phyloP scores from a whole-genome alignment of 345 rosid genomes.

The Turnera subulata region DNA sequence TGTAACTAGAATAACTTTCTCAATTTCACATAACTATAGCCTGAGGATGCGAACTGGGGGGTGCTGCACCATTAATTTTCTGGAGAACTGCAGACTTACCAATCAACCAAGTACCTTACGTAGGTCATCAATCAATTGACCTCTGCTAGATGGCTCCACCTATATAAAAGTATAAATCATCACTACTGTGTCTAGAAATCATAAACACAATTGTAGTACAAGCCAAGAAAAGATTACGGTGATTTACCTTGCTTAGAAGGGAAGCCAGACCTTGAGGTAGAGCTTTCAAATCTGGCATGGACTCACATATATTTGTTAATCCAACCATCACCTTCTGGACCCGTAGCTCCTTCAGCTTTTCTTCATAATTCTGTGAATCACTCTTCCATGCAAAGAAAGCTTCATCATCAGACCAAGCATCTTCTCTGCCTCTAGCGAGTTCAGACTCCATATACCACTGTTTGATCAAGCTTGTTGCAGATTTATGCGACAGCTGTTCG shows the following conservation, averaged over 20 bases:
- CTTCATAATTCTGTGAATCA: constrained; percentile 49
- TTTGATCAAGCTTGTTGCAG: constrained; percentile 63
- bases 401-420: constrained; percentile 75
- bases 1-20: too few species aligned
- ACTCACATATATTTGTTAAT: constrained; percentile 59
- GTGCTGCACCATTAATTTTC: background rate
- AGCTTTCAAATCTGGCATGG: constrained; percentile 64
- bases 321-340: constrained; percentile 68
- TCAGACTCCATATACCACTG: constrained; percentile 74
- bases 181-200: constrained; percentile 8
- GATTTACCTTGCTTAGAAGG: constrained; percentile 77
- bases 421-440: constrained; percentile 45
- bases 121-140: constrained; percentile 44
- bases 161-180: constrained; percentile 38
- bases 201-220: constrained; percentile 6
- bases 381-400: constrained; percentile 84
- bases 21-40: too few species aligned
- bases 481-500: constrained; percentile 51
- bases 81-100: background rate
- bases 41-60: background rate
- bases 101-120: constrained; percentile 52
- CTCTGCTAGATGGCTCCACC: constrained; percentile 75
- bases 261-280: constrained; percentile 85
- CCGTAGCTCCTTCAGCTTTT: constrained; percentile 63
- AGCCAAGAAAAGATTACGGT: constrained; percentile 6